Evolutionary conservation across 2,329 filamentous ascomycete species (phyloP), one percentile per base, ranked within the genome.

Genomic region (Hypoxylon sp.): DNA sequence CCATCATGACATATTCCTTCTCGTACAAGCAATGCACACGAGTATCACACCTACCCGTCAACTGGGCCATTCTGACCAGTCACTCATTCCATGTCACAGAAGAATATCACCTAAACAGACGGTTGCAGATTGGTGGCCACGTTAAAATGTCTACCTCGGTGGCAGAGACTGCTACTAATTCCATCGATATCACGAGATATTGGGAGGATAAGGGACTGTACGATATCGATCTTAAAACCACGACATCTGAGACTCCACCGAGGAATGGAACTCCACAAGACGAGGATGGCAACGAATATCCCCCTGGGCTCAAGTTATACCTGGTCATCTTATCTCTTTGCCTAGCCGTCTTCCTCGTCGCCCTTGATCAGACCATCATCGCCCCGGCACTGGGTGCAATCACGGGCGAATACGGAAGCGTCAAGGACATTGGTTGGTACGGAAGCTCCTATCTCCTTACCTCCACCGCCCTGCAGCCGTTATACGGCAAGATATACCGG

Each of bases 401-500:
- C 62, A 77, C 75, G 13, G 71, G 68, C 57, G 72, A 75, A 46
- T 77, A 75, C 51, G 63, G 69, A 14, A 74, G 70, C 13, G 71
- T 76, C 23, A 60, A 72, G 50, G 74, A 76, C 50, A 74, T 77
- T 38, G 72, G 72, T n/a, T 77, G 73, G 72, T 73, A 77, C 52
- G 74, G 72, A 30, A 74, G 73, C 51, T 67, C 74, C 21, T 77
- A 76, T 65, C 67, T 75, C 30, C 61, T 76, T 51, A 73, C 75
- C 7, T 69, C 66, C 10, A 71, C 67, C 9, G 68, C 70, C 2
- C 36, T 71, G 23, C 67, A 68, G 46, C 72, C 43, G 6, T 70
- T 77, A 2, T 76, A 75, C 43, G 78, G 77, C 0, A 76, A 76
- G 32, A 67, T 80, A 0, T 79, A 79, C 45, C 73, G 67, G 0